phyloP scores from a whole-genome alignment of 495 filamentous ascomycete genomes.

The Chaetomium fimeti region DNA sequence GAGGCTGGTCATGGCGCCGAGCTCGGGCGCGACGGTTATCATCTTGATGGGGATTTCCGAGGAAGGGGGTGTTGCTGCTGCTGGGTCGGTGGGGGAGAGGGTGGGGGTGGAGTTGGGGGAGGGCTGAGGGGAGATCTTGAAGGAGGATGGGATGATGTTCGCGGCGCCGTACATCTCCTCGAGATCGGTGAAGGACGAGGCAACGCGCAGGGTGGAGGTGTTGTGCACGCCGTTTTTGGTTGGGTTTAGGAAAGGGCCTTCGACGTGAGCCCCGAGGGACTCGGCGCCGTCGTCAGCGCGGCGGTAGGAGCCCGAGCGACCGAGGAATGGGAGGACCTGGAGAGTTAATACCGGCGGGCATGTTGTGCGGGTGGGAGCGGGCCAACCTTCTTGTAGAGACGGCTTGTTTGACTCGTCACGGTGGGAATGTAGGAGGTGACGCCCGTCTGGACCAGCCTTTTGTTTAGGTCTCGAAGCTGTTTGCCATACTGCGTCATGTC shows the following conservation, averaged over 20 bases:
- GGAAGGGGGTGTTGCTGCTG: background rate
- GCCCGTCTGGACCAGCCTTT: constrained; percentile 65
- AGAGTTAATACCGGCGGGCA: background rate
- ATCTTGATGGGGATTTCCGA: constrained; percentile 56
- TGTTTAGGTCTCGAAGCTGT: constrained; percentile 64
- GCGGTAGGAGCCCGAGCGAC: constrained; percentile 58
- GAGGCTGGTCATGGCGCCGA: constrained; percentile 58
- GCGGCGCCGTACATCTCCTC: constrained; percentile 65
- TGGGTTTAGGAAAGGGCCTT: constrained; percentile 78
- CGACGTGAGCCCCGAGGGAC: constrained; percentile 78
- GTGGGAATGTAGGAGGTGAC: constrained; percentile 85
- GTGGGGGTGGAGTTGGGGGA: background rate
- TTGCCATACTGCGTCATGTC: constrained; percentile 64
- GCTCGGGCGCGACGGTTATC: constrained; percentile 80
- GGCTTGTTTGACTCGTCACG: constrained; percentile 62
- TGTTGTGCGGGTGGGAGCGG: background rate
- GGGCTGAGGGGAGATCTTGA: background rate
- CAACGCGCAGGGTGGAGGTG: constrained; percentile 57
- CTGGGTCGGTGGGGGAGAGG: too few species aligned
- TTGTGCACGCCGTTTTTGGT: constrained; percentile 73
- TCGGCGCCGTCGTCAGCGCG: constrained; percentile 64
- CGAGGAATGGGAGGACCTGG: constrained; percentile 69
- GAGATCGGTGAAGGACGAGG: constrained; percentile 56
- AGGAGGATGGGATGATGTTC: constrained; percentile 51
- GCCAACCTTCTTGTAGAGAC: constrained; percentile 64